Evolutionary conservation across 2,329 filamentous ascomycete species (phyloP), one percentile per base, ranked within the genome.

Genomic region (Talaromyces sp.): DNA sequence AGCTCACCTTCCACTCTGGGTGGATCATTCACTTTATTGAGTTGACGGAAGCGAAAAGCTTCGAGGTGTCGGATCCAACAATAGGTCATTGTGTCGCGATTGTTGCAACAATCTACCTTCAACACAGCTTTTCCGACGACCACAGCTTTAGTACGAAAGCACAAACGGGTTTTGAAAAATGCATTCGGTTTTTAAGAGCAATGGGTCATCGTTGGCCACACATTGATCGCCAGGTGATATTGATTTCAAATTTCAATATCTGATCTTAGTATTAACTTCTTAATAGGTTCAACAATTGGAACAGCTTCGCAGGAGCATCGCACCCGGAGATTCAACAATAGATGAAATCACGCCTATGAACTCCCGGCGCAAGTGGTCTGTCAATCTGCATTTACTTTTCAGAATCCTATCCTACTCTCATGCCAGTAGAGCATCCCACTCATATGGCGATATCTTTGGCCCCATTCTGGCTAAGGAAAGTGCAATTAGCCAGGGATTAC

Each of bases 1-100:
- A 76, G 16, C 75, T 79, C 6, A 71, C 73, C 0, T 70, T 74
- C 0, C 77, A 80, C 51, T 73, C 74, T 0, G 73, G 73, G 5
- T 81, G 78, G 78, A 74, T 80, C 11, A 64, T 79, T 6, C 76
- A 79, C 60, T 75, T 78, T 22, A 68, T 81, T 16, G 75, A 79
- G 24, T 65, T 76, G 44, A 56, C 72, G 41, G 64, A 70, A 62
- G 58, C 68, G 46, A 72, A 79, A 61, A 57, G 55, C 2, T 77
- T 78, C 47, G 70, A 72, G 45, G 69, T 76, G 2, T 73, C 73
- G 0, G 74, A 77, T 56, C 74, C 75, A 2, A 75, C 72, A 11
- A 49, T 77, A 9, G 73, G 70, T 0, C 76, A 80, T 22, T 78
- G 76, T 50, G 77, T 76, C 1, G 77, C 72, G 0, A 72, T 80